Base-by-base conservation (phyloP, 441 rosid species). In the Pelargonium cotyledonis region DNA sequence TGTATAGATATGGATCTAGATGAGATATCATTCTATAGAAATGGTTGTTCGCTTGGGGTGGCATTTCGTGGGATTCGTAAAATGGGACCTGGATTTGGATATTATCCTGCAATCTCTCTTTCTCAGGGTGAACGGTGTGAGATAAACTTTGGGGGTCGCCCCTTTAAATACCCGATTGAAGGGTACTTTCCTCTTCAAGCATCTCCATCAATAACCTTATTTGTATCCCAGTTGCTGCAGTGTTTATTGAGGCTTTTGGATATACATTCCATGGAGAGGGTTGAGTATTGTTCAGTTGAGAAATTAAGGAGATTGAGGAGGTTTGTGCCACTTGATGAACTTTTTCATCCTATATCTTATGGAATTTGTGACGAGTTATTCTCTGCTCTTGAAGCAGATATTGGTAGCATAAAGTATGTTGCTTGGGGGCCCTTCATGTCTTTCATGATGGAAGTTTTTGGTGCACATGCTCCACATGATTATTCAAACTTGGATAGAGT, bases 71-170 rank as follows among this genome's bases (percentile, higher is more conserved):
- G 91, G 47, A 83, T 92, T 53, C 84, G 91, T 70, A 89, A 91
- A 78, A 87, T 90, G 90, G 86, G 87, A 73, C 93, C 92, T 73
- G 85, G 89, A 71, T 84, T 71, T 71, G 97, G 96, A 53, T 95
- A 95, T 83, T 85, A 92, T 73, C 99, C 99, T 74, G 97, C 99
- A 38, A 63, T 89, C 70, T 95, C 98, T 78, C 86, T 95, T 70
- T 92, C 98, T 57, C 98, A 86, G 79, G 98, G 97, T 72, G 99
- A 95, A 77, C 79, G 93, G 35, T 92, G 96, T 53, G 95, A 86
- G 74, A 74, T 95, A 63, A 92, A 95, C 74, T 95, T 95, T 71
- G 99, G 99, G 51, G 84, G 84, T 31, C 89, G 80, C 38, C 98
- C 98, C 29, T 95, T 95, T 72, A 90, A 77, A 73, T 85, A 85